These are phyloP conservation scores for Boletus rubroflammeus DNA, from an alignment of 768 basidiomycete genomes.

Conservation along the genomic window DNA sequence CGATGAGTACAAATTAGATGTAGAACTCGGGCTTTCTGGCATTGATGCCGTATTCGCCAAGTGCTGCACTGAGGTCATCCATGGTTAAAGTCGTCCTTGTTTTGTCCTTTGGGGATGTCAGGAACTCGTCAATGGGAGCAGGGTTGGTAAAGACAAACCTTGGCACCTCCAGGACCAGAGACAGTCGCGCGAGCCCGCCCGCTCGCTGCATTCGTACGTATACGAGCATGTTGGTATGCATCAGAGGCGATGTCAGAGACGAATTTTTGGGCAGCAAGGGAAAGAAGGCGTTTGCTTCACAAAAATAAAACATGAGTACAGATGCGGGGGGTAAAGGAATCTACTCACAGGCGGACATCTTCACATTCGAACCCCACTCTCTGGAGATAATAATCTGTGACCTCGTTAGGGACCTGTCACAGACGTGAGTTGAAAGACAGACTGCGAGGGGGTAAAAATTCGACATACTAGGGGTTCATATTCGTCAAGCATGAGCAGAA, in stretches of 20 bases:
- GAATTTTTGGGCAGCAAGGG: slow-evolving; percentile 96
- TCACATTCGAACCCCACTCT: slow-evolving; percentile 94
- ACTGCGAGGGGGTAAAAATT: neutral
- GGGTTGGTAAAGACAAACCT: slow-evolving; percentile 42
- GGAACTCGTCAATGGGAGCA: slow-evolving; percentile 1
- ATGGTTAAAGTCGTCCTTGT: slow-evolving; percentile 93
- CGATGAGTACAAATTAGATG: slow-evolving; percentile 41
- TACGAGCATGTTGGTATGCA: slow-evolving; percentile 96
- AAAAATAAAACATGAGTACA: neutral
- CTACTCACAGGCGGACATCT: slow-evolving; percentile 81
- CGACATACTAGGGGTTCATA: slow-evolving; percentile 85
- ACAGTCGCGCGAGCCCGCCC: slow-evolving; percentile 61
- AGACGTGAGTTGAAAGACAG: neutral
- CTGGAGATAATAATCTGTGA: slow-evolving; percentile 96
- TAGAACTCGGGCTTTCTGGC: slow-evolving; percentile 94
- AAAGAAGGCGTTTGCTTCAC: slow-evolving; percentile 85
- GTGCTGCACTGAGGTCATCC: slow-evolving; percentile 92
- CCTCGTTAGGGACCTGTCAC: slow-evolving; percentile 89
- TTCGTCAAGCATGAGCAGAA: slow-evolving; percentile 93
- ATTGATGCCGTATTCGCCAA: slow-evolving; percentile 95
- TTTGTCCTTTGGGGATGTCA: slow-evolving; percentile 57
- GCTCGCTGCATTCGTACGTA: slow-evolving; percentile 82
- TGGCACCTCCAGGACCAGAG: slow-evolving; percentile 56
- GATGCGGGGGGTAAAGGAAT: neutral
- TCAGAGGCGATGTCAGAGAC: slow-evolving; percentile 95